Base-by-base conservation (phyloP, 257 asterid genomes). In the Nyctanthes arbortristis region DNA sequence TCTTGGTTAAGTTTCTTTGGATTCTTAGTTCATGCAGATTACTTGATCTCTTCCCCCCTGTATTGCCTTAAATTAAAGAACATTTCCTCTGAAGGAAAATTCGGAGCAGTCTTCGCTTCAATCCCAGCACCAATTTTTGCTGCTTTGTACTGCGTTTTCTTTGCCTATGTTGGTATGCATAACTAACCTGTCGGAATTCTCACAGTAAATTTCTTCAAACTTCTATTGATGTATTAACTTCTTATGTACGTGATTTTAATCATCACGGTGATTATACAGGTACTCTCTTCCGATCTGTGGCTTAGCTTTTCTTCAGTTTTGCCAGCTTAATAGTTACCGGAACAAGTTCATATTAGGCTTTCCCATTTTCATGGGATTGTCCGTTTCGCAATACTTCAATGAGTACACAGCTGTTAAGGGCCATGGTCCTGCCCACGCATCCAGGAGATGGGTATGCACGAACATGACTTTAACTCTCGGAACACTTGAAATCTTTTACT, bases 41-140 rank as follows among this genome's bases (percentile, higher is more conserved):
- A 24, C 32, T 12, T 31, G 10, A 27, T 16, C 33, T 62, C 13
- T 39, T n/a, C 60, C 61, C 11, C 25, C 28, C 9, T 58, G 13
- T 30, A 29, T 30, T 1, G 2, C 10, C 40, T 35, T 35, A 35
- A 35, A 5, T 5, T 5, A 10, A 40, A 58, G 61, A 32, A 65
- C 27, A 52, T 37, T 12, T 14, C 35, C 47, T 18, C 56, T 27
- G 61, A 88, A 91, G 97, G 97, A 56, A 91, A 91, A 78, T 82
- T 82, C 54, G 87, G 87, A 71, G 87, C 87, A 7, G 84, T 82
- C 59, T 82, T 82, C 56, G 87, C 87, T 72, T 82, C 87, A 58
- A 82, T 82, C 67, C 87, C 87, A 5, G 77, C 84, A 30, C 82
- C 87, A 29, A 82, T 82, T 33, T 73, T 79, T 27, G 87, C 81